Evolutionary conservation across 2,329 filamentous ascomycete genomes (phyloP).

Genomic region (Dothideomycetidae sp.): DNA sequence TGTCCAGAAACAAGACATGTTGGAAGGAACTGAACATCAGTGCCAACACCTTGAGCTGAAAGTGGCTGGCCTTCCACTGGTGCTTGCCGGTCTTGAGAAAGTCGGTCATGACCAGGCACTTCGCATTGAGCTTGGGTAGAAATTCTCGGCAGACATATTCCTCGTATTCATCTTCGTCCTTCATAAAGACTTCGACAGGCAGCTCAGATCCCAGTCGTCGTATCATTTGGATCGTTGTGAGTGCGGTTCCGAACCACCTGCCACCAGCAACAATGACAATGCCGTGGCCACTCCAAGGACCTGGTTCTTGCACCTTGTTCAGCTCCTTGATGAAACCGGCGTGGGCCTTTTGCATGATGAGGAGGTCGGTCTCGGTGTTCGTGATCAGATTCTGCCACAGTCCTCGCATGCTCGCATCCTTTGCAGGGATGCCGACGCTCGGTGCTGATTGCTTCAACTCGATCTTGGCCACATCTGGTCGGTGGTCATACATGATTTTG

Average conservation of each 20-base stretch:
- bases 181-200: conserved; percentile 34
- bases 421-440: neutral
- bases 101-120: conserved; percentile 30
- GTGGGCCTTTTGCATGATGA: conserved; percentile 1
- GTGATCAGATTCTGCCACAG: conserved; percentile 5
- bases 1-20: conserved; percentile 35
- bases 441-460: conserved; percentile 1
- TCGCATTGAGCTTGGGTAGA: conserved; percentile 29
- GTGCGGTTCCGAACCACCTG: conserved; percentile 29
- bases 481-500: conserved; percentile 1
- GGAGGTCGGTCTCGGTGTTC: conserved; percentile 2
- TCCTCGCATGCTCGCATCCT: neutral
- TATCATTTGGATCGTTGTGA: conserved; percentile 33
- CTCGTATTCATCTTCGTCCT: conserved; percentile 28
- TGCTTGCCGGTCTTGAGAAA: conserved; percentile 21
- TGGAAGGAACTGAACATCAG: conserved; percentile 38
- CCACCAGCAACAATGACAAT: conserved; percentile 29
- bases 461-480: conserved; percentile 1
- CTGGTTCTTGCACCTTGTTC: conserved; percentile 1
- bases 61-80: conserved; percentile 26
- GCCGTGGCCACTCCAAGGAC: conserved; percentile 16
- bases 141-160: conserved; percentile 29
- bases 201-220: conserved; percentile 29
- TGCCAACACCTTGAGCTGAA: conserved; percentile 35
- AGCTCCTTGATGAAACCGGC: conserved; percentile 6